Evolutionary conservation across 1,284 basidiomycete genomes (phyloP), one percentile per base, ranked within the genome.

Genomic region (Singerocomus rubriflavus): DNA sequence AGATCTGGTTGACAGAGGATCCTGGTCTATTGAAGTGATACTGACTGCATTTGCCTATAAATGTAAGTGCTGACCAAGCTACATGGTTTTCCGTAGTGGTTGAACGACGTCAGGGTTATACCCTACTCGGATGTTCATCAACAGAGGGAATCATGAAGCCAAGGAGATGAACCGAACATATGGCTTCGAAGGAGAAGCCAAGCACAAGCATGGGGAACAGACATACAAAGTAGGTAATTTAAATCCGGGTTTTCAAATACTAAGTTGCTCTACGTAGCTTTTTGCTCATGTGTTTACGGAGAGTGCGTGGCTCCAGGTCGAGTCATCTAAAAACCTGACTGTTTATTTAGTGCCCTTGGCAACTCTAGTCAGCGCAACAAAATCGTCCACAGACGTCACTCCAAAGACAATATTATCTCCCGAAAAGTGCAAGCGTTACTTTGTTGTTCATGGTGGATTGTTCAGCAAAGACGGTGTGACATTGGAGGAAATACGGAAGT

Each of bases 21-120:
- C 91, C 31, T 98, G 95, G 95, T 93, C 91, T 10, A 89, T 98
- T 52, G 97, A 99, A 72, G 95, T 98, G 51, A 94, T 95, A 48
- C 72, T 99, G 54, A 90, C 91, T 9, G 85, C 95, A 3, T 92
- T 99, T 65, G 93, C 95, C 6, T 98, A 91, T 75, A 99, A 99
- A 78, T 99, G 95, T 86, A 59, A 63, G 82, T 50, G 4, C 36
- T 21, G 33, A 43, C 35, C 14, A 44, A 43, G 40, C 40, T 46
- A 31, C 51, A 32, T 35, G 42, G 33, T 37, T 49, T 56, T 29
- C 55, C 44, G 57, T 36, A 54, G 26, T 25, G 26, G 38, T 51
- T 53, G 53, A 57, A 56, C 44, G 41, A 41, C 52, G 14, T 32
- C 57, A 91, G 90, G 91, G 93, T 73, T 96, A 46, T 93, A 91